Percentiles rank a stretch among this genome's conserved stretches.
phyloP scores from a whole-genome alignment of 306 rosid genomes.

The Rosa lucieae region DNA sequence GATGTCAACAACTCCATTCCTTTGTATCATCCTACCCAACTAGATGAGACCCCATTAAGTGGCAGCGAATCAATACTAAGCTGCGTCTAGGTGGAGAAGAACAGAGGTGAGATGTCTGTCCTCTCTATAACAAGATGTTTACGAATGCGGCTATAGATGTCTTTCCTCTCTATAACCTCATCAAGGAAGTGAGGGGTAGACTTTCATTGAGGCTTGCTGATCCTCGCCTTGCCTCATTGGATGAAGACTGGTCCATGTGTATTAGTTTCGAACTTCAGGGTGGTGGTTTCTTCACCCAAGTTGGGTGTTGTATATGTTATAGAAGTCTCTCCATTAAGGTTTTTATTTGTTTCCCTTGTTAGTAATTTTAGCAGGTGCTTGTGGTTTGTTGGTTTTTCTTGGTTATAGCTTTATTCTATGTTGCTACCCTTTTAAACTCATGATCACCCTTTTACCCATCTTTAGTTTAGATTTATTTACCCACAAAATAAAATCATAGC shows the following conservation, averaged over 20 bases:
- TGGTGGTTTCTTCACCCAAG: background rate
- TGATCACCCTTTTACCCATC: background rate
- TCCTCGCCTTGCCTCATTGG: background rate
- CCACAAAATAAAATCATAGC: background rate
- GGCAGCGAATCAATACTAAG: background rate
- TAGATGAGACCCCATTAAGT: background rate
- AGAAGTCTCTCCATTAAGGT: background rate
- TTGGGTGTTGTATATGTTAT: background rate
- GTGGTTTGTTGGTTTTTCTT: background rate
- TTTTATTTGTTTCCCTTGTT: background rate
- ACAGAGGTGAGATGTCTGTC: background rate
- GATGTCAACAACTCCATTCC: slow-evolving; percentile 3
- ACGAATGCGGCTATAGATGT: background rate
- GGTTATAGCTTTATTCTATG: background rate
- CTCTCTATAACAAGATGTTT: background rate
- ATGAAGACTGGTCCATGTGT: background rate
- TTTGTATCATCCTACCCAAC: background rate
- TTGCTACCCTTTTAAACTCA: background rate
- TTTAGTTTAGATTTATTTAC: background rate
- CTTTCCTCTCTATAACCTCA: background rate
- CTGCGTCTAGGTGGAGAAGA: background rate
- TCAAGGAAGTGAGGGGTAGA: background rate
- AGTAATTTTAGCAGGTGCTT: background rate
- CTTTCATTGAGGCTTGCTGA: background rate
- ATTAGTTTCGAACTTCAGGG: background rate